These are phyloP conservation scores for Solioccasus polychromus DNA, from an alignment of 768 basidiomycete genomes.

Conservation along the genomic window DNA sequence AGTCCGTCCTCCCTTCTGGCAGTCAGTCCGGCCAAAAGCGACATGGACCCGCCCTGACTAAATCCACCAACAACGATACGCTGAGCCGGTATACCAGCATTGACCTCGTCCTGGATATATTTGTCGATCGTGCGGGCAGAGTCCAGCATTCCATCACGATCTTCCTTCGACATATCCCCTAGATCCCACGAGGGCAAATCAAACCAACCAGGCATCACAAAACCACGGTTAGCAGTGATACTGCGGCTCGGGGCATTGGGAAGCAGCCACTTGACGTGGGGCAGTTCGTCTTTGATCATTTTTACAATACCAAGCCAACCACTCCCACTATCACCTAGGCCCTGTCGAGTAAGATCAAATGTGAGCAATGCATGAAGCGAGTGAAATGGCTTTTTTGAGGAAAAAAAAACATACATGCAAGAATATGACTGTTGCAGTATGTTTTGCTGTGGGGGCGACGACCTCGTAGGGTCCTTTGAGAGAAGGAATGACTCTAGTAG, in stretches of 20 bases:
- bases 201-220: slow-evolving; percentile 79
- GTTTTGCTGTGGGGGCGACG: slow-evolving; percentile 54
- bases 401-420: slow-evolving; percentile 61
- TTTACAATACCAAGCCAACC: slow-evolving; percentile 80
- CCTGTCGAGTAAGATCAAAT: slow-evolving; percentile 38
- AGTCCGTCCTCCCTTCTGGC: slow-evolving; percentile 25
- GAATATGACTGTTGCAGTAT: slow-evolving; percentile 88
- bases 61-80: slow-evolving; percentile 88
- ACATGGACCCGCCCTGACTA: slow-evolving; percentile 81
- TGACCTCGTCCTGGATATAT: slow-evolving; percentile 73
- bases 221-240: slow-evolving; percentile 74
- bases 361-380: slow-evolving; percentile 3
- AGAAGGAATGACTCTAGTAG: slow-evolving; percentile 19
- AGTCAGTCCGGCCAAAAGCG: slow-evolving; percentile 65
- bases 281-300: slow-evolving; percentile 56
- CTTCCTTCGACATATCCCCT: slow-evolving; percentile 54
- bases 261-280: slow-evolving; percentile 87
- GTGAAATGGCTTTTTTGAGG: not conserved
- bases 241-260: slow-evolving; percentile 36
- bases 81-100: slow-evolving; percentile 60
- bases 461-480: slow-evolving; percentile 38
- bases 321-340: slow-evolving; percentile 69
- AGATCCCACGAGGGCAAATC: slow-evolving; percentile 70
- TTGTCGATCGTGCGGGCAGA: slow-evolving; percentile 60
- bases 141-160: slow-evolving; percentile 56